Evolutionary conservation across 805 yeast species (phyloP), one percentile per base, ranked within the genome.

Genomic region (Wickerhamomyces bisporus): DNA sequence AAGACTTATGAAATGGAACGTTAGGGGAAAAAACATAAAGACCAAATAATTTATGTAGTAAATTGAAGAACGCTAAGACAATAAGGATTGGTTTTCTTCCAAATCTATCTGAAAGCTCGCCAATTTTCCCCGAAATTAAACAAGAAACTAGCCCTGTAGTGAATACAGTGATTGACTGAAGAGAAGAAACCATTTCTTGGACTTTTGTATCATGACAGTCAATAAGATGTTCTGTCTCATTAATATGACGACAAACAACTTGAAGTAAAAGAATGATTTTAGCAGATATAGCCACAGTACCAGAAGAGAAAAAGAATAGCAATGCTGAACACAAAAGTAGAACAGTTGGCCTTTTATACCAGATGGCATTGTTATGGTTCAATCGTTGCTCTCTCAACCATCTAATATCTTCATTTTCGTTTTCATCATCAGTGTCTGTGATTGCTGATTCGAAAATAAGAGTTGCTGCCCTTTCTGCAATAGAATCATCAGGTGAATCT

Each of bases 331-430:
- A 66, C 11, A 81, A 52, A 60, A 75, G 64, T n/a, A 60, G 47
- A 8, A 77, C 58, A 3, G 81, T 70, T 0, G 89, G 89, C 30
- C 81, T 62, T 21, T 62, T 63, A 38, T 70, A 58, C 83, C 86
- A 80, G 15, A 66, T 65, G 21, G 74, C 38, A 3, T 61, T 41
- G 42, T 61, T 53, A 50, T 75, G 75, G 26, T 62, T 56, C 3
- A 48, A 19, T 31, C 79, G 61, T 36, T 71, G 73, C 43, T 77
- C 80, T 13, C 72, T 50, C 13, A 75, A 52, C 71, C 79, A 70
- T 6, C 70, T 54, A 7, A 65, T 62, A 39, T 73, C 78, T 29
- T 66, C 72, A 33, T 64, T 64, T 3, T 52, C 53, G 14, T 42
- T 45, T 4, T 43, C 54, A 7, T 59, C 64, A 27, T 61, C 69